Base-by-base conservation (phyloP, 192 early-diverging fungal genomes). In the Backusella psychrophila region DNA sequence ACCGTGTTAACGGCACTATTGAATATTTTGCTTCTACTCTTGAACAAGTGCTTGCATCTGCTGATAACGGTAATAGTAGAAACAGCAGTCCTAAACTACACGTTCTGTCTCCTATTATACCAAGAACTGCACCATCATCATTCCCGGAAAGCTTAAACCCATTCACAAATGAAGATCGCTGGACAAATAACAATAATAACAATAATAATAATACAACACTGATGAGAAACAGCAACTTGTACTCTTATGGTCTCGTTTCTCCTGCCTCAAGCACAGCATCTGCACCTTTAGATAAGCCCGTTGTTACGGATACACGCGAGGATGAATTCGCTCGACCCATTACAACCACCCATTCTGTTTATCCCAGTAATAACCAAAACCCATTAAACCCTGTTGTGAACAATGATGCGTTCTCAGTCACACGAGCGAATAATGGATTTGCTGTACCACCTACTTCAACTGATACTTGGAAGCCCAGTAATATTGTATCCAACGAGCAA, bases 191-290 rank as follows among this genome's bases (percentile, higher is more conserved):
- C 36, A 19, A 9, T 2, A 36, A 36, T 7, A 42, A 3, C 4
- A 49, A 6, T 6, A 49, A 1, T 6, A 49, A 49, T 49, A 49
- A 49, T 49, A 8, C 34, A 33, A 8, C 35, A 41, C 7, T 69
- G 34, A 39, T 38, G 36, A 38, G 38, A 41, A 69, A 39, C 19
- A 69, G 7, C 23, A 38, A 38, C 6, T 39, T 69, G 34, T 69
- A 69, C 21, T 38, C 68, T 1, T 69, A 69, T 36, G 68, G 68
- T 4, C 68, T 69, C 35, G 21, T 69, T 23, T 69, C 68, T 26
- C 68, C 68, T 69, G 68, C 36, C 7, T 69, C 68, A 21, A 69
- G 68, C 21, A 69, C 36, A 1, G 68, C 68, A 23, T 69, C 68
- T 39, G 35, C 68, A 12, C 68, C 68, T 39, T 35, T 69, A 21